Base-by-base conservation (phyloP, 2,329 filamentous ascomycete genomes). In the Chalara sp. region DNA sequence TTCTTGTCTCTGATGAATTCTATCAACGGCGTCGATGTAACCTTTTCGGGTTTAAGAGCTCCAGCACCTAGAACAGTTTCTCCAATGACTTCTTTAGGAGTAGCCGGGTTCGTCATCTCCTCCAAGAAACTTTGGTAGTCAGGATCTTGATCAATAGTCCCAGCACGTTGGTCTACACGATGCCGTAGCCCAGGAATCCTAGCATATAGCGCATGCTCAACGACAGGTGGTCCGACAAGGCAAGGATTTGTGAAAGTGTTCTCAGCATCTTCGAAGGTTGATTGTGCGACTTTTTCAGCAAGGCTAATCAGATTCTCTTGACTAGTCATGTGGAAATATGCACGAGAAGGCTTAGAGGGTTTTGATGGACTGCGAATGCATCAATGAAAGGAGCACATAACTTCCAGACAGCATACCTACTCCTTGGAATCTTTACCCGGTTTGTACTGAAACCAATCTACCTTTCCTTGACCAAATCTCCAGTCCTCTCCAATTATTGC, bases 91-190 rank as follows among this genome's bases (percentile, higher is more conserved):
- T 80, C 76, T 47, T 75, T 79, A 5, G 71, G 61, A 1, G 71
- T 70, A 6, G 69, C 68, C 1, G 80, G 80, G 59, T 95, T 89
- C 1, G 91, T 95, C 44, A 97, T 77, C 49, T 81, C 86, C 66
- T 95, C 87, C 6, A 99, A 77, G 66, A 97, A 99, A 30, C 84
- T 83, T 73, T 96, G 95, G 61, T 96, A 99, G 61, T 97, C 93
- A 0, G 89, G 83, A 63, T 99, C 93, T 65, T 96, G 90, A 62
- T 99, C 93, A 58, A 99, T 97, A 3, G 90, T 96, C 48, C 92
- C 93, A 66, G 96, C 89, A 11, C 91, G 84, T 48, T 83, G 82
- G 72, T 99, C 93, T 49, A 82, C 80, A 33, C 89, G 83, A 46
- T 81, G 80, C 66, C 88, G 89, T 35, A 76, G 80, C 53, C 80